Base-by-base conservation (phyloP, 2,329 filamentous ascomycete genomes). In the Pseudophaeomoniella oleicola region DNA sequence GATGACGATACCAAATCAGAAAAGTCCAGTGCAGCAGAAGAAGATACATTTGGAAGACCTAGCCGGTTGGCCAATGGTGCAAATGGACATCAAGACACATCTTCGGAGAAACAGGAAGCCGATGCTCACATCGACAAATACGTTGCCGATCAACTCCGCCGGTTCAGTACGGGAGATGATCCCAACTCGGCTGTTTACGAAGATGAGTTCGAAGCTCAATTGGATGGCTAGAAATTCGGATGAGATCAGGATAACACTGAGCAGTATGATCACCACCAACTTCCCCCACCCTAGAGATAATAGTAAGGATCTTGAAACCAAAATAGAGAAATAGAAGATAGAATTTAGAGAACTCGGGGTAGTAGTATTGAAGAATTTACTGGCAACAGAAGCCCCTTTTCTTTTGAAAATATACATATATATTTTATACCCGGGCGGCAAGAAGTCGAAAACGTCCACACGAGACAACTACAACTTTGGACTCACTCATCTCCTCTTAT, bases 101-200 rank as follows among this genome's bases (percentile, higher is more conserved):
- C 55, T 35, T 57, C 63, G 39, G 46, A 63, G 41, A 45, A 57
- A 16, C 51, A 50, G 39, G 19, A 69, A 75, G 74, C 75, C 0
- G 71, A 85, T 49, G 65, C 71, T 38, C 81, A 90, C 46, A 73
- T 93, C 51, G 78, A 83, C 42, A 71, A 75, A 45, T 94, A 93
- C 55, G 81, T 94, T 39, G 76, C 72, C 18, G 80, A 86, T 44
- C 81, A 94, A 60, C 66, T 94, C 39, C 70, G 79, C 55, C 68
- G 78, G 39, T 78, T 90, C 50, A 76, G 71, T 52, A 75, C 69
- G 33, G 66, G 74, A 37, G 66, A 65, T 42, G 62, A 49, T 4
- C 46, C 56, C 22, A 62, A 64, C 19, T 56, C 59, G 13, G 65
- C 59, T 14, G 54, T 66, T 34, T 69, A 71, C 40, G 65, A 68